Conservation (phyloP, 495 filamentous ascomycete species). For the Sordaria brevicollis region DNA sequence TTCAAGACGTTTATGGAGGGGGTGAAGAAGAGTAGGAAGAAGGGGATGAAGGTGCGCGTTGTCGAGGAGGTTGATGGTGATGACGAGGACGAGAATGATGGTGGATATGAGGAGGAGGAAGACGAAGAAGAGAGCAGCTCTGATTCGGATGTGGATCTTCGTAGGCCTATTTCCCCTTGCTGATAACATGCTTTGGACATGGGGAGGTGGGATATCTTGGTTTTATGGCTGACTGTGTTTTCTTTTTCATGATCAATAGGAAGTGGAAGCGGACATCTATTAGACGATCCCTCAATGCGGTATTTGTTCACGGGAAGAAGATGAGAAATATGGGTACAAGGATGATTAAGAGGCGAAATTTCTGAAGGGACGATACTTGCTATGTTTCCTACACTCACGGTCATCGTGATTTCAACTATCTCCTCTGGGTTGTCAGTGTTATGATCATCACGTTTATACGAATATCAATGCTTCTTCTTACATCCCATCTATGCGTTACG, state of each 20-base stretch:
- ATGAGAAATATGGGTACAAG: too few species aligned
- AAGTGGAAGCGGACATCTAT: too few species aligned
- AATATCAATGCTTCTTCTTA: not conserved
- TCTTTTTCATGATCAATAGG: too few species aligned
- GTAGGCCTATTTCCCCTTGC: not conserved
- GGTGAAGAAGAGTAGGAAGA: not conserved
- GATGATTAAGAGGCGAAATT: too few species aligned
- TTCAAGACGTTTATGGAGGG: constrained; percentile 24
- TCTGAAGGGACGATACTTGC: too few species aligned
- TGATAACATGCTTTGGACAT: too few species aligned
- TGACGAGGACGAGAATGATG: constrained; percentile 6
- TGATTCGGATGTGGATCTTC: not conserved
- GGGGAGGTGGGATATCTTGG: too few species aligned
- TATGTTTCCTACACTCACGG: not conserved
- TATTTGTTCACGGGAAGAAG: too few species aligned
- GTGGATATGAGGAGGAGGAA: not conserved
- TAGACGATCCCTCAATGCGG: too few species aligned
- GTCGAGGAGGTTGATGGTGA: constrained; percentile 7
- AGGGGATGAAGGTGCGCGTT: constrained; percentile 4
- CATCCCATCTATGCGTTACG: not conserved
- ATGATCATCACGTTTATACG: not conserved
- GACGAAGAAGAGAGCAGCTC: not conserved
- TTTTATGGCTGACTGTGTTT: too few species aligned
- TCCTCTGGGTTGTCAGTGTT: not conserved
- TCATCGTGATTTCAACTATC: not conserved